Evolutionary conservation across 177 flowering plant genomes (phyloP).

Genomic region (Vitis hybrid): DNA sequence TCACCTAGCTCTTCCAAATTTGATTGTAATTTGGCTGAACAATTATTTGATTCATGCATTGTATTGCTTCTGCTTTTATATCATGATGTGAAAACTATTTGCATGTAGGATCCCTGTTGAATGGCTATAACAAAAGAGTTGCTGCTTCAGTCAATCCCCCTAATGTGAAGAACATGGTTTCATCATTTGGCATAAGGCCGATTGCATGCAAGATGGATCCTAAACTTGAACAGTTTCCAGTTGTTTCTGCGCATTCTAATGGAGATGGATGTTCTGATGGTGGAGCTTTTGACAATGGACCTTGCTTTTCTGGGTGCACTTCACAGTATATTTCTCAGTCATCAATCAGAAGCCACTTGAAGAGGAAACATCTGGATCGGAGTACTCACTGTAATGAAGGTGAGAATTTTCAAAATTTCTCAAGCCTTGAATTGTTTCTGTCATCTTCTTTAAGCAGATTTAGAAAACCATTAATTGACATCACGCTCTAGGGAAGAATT

Average conservation of each 20-base stretch:
- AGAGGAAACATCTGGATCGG: background rate
- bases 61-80: too few species aligned
- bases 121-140: background rate
- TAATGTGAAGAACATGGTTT: too few species aligned
- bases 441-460: too few species aligned
- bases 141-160: background rate
- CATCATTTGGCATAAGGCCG: background rate
- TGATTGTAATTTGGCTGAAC: too few species aligned
- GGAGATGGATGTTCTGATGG: slow-evolving; percentile 1
- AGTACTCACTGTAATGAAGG: background rate
- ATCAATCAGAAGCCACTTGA: background rate
- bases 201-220: background rate
- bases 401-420: too few species aligned
- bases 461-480: too few species aligned
- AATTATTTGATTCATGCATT: too few species aligned
- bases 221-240: slow-evolving; percentile 4
- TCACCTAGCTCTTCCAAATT: background rate
- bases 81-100: background rate
- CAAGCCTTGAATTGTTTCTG: too few species aligned
- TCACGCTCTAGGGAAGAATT: too few species aligned
- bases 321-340: background rate
- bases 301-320: background rate
- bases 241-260: slow-evolving; percentile 3
- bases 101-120: background rate
- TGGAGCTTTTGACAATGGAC: slow-evolving; percentile 8